Conservation (phyloP, 2,329 filamentous ascomycete genomes). For the Verticillium nonalfalfae region DNA sequence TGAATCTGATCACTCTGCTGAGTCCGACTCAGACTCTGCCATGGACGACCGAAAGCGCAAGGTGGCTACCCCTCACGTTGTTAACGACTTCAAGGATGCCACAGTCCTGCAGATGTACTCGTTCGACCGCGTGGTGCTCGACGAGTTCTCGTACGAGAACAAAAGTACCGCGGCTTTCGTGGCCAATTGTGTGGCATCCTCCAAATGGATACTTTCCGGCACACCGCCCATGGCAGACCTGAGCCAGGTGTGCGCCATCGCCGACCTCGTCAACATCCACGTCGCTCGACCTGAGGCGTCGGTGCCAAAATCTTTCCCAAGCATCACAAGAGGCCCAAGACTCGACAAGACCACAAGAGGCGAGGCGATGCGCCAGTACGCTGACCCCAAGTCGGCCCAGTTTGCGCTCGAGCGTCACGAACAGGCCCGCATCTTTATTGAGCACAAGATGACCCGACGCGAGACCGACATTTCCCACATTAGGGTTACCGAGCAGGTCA, state of each 20-base stretch:
- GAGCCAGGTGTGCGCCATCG: constrained; percentile 26
- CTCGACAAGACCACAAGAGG: constrained; percentile 19
- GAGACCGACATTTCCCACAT: constrained; percentile 17
- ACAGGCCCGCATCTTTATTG: constrained; percentile 23
- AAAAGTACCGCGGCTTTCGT: constrained; percentile 23
- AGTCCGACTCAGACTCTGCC: not conserved
- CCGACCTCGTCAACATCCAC: constrained; percentile 27
- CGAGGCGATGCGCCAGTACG: constrained; percentile 24
- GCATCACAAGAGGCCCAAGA: constrained; percentile 24
- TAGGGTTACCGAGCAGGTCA: constrained; percentile 13
- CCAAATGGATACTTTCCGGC: constrained; percentile 37
- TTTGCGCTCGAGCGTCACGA: constrained; percentile 26
- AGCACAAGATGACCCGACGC: constrained; percentile 23
- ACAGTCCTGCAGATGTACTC: constrained; percentile 28
- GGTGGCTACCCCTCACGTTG: not conserved
- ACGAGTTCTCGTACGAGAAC: constrained; percentile 36
- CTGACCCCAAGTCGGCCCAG: constrained; percentile 24
- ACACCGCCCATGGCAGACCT: constrained; percentile 31
- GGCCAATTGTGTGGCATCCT: constrained; percentile 18
- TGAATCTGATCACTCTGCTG: not conserved
- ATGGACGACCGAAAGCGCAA: not conserved
- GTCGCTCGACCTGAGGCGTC: constrained; percentile 26
- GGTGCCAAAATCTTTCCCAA: constrained; percentile 25
- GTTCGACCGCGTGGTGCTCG: constrained; percentile 31
- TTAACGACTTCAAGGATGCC: not conserved